Base-by-base conservation (phyloP, 2,329 filamentous ascomycete genomes). In the Leptographium flavum region DNA sequence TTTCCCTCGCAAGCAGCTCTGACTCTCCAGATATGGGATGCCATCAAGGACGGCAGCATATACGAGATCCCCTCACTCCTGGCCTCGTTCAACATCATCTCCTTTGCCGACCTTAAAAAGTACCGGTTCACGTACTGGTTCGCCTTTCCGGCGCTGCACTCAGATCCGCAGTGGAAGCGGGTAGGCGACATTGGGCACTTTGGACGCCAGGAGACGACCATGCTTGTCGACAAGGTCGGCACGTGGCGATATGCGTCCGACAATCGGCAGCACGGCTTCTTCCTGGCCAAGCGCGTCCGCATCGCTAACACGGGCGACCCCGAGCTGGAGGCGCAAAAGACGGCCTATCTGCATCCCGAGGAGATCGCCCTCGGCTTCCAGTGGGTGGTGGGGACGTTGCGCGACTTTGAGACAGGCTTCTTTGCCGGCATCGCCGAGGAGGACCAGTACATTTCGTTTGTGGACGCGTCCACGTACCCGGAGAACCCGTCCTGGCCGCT, bases 61-160 rank as follows among this genome's bases (percentile, higher is more conserved):
- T 96, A 94, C 64, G 92, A 87, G 10, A 85, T 90, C 42, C 92
- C 92, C 3, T 95, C 90, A 5, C 73, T 96, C 2, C 77, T 98
- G 17, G 80, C 87, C 5, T 92, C 86, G 7, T 96, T 95, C 61
- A 74, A 85, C 23, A 79, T 93, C 47, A 77, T 96, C 39, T 94
- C 87, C 15, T 98, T 86, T 60, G 90, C 92, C 50, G 90, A 98
- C 58, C 73, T 98, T 30, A 98, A 98, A 63, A 95, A 93, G 59
- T 96, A 96, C 66, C 86, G 81, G 51, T 95, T 96, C 60, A 87
- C 83, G n/a, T 96, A 96, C 64, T 94, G 93, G 79, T 96, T 96
- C 62, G 90, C 83, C 5, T 98, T 94, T 57, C 92, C 92, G 1
- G 87, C 90, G 15, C 71, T 98, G 38, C 88, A 94, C 59, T 94